These are phyloP conservation scores for Serendipita sp. DNA, from an alignment of 768 basidiomycete species.

Conservation along the genomic window DNA sequence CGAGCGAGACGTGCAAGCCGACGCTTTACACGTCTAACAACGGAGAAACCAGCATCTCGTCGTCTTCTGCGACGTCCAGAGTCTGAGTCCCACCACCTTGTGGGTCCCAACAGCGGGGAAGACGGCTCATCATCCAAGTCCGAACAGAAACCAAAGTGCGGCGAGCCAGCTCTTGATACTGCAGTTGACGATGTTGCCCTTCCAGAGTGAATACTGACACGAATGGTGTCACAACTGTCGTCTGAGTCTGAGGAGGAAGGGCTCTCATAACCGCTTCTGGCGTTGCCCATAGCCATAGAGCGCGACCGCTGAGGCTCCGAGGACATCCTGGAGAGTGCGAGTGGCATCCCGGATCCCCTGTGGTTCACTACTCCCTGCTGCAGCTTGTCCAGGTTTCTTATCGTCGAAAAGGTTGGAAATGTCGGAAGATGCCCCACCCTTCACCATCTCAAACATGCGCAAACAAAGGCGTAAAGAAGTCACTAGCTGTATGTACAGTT, in stretches of 20 bases:
- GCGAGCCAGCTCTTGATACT: not conserved
- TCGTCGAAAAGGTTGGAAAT: too few relatives aligned
- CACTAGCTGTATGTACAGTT: too few relatives aligned
- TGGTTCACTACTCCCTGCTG: not conserved
- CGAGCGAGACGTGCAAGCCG: slow-evolving; percentile 40
- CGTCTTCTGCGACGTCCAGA: slow-evolving; percentile 30
- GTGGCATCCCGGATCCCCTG: not conserved
- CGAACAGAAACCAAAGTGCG: slow-evolving; percentile 9
- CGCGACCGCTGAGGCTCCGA: slow-evolving; percentile 6
- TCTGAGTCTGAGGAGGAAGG: not conserved
- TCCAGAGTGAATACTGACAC: slow-evolving; percentile 2
- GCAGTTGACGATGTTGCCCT: not conserved
- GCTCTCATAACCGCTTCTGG: not conserved
- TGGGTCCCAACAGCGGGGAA: slow-evolving; percentile 27
- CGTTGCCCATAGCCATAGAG: not conserved
- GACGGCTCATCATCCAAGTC: slow-evolving; percentile 23
- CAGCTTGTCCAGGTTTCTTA: not conserved
- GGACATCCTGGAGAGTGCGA: slow-evolving; percentile 2
- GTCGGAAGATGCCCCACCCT: too few relatives aligned
- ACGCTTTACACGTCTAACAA: slow-evolving; percentile 35
- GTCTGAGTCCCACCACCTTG: slow-evolving; percentile 18
- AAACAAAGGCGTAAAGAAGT: too few relatives aligned
- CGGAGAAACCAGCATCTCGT: slow-evolving; percentile 26
- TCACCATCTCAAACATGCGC: too few relatives aligned
- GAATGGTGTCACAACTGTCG: slow-evolving; percentile 3